Base-by-base conservation (phyloP, 2,329 filamentous ascomycete genomes). In the Xylaria sp. region DNA sequence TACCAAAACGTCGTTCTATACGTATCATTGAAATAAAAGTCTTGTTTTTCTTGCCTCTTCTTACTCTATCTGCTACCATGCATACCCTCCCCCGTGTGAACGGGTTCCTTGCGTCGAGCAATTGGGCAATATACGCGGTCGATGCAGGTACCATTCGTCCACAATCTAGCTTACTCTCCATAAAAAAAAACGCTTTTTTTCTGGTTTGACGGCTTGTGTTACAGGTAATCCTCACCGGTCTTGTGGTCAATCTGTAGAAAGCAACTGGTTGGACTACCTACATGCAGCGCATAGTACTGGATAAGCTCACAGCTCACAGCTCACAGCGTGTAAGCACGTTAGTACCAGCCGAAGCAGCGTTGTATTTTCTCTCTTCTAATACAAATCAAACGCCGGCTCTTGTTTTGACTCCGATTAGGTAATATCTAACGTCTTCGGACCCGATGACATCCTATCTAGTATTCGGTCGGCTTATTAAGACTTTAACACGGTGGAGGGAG, bases 381-480 rank as follows among this genome's bases (percentile, higher is more conserved):
- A 31, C 29, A 20, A n/a, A 20, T 33, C 6, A 20, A 3, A 6
- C 9, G 9, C n/a, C 27, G 27, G 10, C 29, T 51, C 11, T 25
- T 22, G 5, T 17, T 4, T 36, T 4, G 29, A 22, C 29, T 15
- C 20, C 25, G n/a, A 53, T 47, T 38, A 38, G 50, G 20, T 31
- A 2, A 54, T 38, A 38, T 54, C 50, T 2, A 54, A 38, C 11
- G 11, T 38, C 33, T 1, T 7, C 3, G 7, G 20, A 6, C 5
- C 3, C 7, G 13, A 29, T 2, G 20, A 53, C 3, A 25, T 22
- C n/a, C n/a, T 7, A 17, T 22, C 29, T 2, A 20, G 9, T 22
- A 25, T 4, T 13, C n/a, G 17, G n/a, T 54, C 20, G 33, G 33
- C 50, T 54, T 54, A 54, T 38, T 54, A 38, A 54, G 31, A 38